These are phyloP conservation scores for Podila clonocystis DNA, from an alignment of 192 early-diverging fungal species.

Conservation along the genomic window DNA sequence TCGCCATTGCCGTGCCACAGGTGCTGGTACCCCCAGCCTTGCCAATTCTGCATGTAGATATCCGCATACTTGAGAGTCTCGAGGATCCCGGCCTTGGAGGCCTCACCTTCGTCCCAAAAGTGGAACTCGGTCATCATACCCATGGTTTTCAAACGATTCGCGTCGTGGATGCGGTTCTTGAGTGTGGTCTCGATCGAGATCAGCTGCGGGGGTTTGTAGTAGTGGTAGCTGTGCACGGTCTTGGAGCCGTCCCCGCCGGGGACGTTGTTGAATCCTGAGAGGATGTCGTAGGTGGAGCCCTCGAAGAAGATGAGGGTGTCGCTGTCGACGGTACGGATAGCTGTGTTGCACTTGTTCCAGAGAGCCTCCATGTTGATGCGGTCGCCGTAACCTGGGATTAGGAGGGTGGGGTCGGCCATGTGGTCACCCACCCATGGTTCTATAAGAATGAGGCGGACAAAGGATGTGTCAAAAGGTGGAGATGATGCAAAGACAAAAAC, in stretches of 20 bases:
- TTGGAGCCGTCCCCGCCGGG: conserved; percentile 60
- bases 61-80: conserved; percentile 55
- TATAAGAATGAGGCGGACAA: too few relatives aligned
- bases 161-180: conserved; percentile 54
- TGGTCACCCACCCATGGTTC: conserved; percentile 67
- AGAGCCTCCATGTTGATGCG: conserved; percentile 58
- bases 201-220: conserved; percentile 62
- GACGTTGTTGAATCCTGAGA: conserved; percentile 54
- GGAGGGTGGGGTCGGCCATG: conserved; percentile 54
- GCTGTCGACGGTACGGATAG: conserved; percentile 62
- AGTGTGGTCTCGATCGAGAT: conserved; percentile 45
- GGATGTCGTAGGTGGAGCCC: conserved; percentile 61
- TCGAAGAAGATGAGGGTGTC: conserved; percentile 67
- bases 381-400: conserved; percentile 57
- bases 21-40: conserved; percentile 66
- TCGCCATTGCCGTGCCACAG: conserved; percentile 27
- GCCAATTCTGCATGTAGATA: conserved; percentile 60
- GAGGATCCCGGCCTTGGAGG: conserved; percentile 46
- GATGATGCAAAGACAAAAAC: not conserved
- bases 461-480: not conserved
- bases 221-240: conserved; percentile 60
- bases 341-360: conserved; percentile 57
- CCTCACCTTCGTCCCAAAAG: conserved; percentile 53
- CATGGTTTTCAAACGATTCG: conserved; percentile 52
- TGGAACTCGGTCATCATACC: conserved; percentile 65